Evolutionary conservation across 2,329 filamentous ascomycete genomes (phyloP), one percentile per base, ranked within the genome.

Genomic region (Corinectria fuckeliana): DNA sequence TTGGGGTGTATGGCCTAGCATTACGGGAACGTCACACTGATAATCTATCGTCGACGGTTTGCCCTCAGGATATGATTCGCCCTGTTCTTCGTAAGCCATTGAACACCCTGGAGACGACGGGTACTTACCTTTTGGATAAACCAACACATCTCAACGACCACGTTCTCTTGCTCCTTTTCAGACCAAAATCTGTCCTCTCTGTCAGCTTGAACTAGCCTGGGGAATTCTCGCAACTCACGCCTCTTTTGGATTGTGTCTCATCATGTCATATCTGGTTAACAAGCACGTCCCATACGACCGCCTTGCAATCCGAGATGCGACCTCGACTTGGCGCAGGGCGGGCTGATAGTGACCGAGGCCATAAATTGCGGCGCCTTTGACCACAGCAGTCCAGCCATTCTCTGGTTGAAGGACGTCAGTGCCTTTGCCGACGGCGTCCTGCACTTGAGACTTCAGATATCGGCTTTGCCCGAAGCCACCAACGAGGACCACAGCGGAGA

Each of bases 361-460:
- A 49, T 77, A 73, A 20, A 82, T 80, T 5, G 80, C 79, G 13
- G 83, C 82, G 6, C 83, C 83, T 30, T 79, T 79, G 2, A 82
- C 81, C 5, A 85, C 80, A 1, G 82, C 79, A 1, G 76, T 75
- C 82, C 82, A 85, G 3, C 80, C 77, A 58, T 79, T 78, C 13
- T 77, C 72, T 1, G 82, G 81, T 50, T 82, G 81, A 50, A 85
- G 69, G 25, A 85, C 76, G 25, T 78, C 71, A 7, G 79, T 75
- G 5, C 70, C 67, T 7, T 62, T 50, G 8, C 72, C 64, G 7
- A 81, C 70, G 0, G 75, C 68, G 41, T 75, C 68, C 44, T 72
- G 70, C 7, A 84, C 67, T 10, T 76, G 72, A 54, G 76, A 71
- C 63, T 77, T 78, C 16, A 83, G 71, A 63, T 82, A 81, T 20